Evolutionary conservation across 202 grass and related monocot species (phyloP).

Genomic region (Schoenoplectus tabernaemontani): DNA sequence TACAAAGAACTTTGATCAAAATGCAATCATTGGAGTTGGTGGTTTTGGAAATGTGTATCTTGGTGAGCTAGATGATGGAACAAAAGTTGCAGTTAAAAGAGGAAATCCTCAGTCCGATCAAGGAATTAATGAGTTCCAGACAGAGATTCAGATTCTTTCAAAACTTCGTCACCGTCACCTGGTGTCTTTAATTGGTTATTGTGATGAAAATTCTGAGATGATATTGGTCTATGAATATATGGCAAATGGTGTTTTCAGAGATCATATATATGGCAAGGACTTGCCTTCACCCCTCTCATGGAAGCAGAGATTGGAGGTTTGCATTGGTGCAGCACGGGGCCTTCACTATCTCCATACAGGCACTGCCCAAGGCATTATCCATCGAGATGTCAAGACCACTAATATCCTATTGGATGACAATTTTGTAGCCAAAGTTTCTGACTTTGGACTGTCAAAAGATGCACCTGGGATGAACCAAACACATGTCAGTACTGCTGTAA

Average conservation of each 20-base stretch:
- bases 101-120: slow-evolving; percentile 93
- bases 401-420: slow-evolving; percentile 90
- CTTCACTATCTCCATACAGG: slow-evolving; percentile 97
- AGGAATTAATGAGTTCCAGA: slow-evolving; percentile 90
- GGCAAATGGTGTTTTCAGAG: slow-evolving; percentile 59
- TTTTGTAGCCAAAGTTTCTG: slow-evolving; percentile 88
- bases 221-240: slow-evolving; percentile 93
- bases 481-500: slow-evolving; percentile 88
- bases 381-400: slow-evolving; percentile 96
- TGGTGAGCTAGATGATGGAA: slow-evolving; percentile 60
- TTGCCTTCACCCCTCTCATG: slow-evolving; percentile 37
- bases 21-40: slow-evolving; percentile 69
- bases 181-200: slow-evolving; percentile 85
- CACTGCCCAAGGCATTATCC: slow-evolving; percentile 93
- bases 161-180: slow-evolving; percentile 92
- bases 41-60: slow-evolving; percentile 91
- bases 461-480: slow-evolving; percentile 87
- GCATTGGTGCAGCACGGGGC: slow-evolving; percentile 77
- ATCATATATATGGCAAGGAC: slow-evolving; percentile 66
- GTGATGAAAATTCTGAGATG: slow-evolving; percentile 91
- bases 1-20: slow-evolving; percentile 68
- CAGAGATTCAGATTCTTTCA: slow-evolving; percentile 95
- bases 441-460: slow-evolving; percentile 85
- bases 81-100: slow-evolving; percentile 78
- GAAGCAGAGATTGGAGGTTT: slow-evolving; percentile 92